Conservation (phyloP, 1,284 basidiomycete species). For the Heterobasidion occidentale region DNA sequence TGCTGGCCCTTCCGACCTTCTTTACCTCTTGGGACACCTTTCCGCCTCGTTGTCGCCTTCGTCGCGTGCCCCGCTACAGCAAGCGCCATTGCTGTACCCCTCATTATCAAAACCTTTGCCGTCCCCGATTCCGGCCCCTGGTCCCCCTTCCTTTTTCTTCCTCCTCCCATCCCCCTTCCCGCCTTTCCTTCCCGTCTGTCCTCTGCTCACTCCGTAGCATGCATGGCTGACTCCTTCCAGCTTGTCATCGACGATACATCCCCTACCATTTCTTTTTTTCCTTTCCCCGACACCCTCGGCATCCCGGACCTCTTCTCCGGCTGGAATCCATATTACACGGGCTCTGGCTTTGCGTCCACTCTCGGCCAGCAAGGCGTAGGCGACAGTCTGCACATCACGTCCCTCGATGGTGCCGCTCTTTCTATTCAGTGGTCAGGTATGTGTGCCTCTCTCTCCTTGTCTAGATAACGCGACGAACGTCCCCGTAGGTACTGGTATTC, state of each 20-base stretch:
- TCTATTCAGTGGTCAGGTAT: constrained; percentile 55
- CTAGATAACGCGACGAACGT: neutral
- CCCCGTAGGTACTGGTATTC: constrained; percentile 45
- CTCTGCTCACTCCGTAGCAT: constrained; percentile 16
- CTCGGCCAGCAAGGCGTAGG: constrained; percentile 43
- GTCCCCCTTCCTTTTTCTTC: neutral
- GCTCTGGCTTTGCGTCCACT: constrained; percentile 37
- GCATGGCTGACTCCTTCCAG: constrained; percentile 40
- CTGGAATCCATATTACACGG: constrained; percentile 57
- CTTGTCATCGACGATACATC: constrained; percentile 61
- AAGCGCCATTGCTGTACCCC: too few species aligned
- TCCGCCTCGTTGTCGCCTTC: too few species aligned
- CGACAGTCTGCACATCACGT: constrained; percentile 52
- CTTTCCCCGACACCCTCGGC: constrained; percentile 45
- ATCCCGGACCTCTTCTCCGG: constrained; percentile 41
- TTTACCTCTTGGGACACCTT: too few species aligned
- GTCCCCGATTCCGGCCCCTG: too few species aligned
- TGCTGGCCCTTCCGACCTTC: too few species aligned
- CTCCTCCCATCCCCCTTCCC: constrained; percentile 3
- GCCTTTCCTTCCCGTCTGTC: neutral
- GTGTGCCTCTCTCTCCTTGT: constrained; percentile 13
- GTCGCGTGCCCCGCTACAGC: too few species aligned
- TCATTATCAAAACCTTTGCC: too few species aligned
- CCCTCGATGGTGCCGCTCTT: constrained; percentile 44
- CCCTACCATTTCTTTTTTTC: constrained; percentile 52